Base-by-base conservation (phyloP, 176 grass and related monocot species). In the Miscanthus lutarioriparius region DNA sequence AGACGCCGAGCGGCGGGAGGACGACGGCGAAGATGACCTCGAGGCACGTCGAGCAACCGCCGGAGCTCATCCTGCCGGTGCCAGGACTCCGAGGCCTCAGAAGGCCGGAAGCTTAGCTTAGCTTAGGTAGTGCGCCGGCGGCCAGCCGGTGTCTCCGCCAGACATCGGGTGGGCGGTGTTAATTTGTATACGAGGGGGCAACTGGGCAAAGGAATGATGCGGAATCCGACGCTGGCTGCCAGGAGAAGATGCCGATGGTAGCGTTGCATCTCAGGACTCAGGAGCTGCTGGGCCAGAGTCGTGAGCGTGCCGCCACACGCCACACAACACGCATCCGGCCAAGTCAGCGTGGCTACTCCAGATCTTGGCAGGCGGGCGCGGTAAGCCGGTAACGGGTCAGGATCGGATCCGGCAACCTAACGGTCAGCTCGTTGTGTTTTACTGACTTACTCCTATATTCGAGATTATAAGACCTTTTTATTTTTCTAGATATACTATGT, bases 1-100 rank as follows among this genome's bases (percentile, higher is more conserved):
- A 94, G 85, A 94, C 92, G 82, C 92, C 92, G 78, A 94, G 89
- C 72, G 92, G 92, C 12, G 92, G 92, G 43, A 94, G 85, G 20
- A 94, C 61, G 58, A 75, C 80, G 79, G 92, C 79, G 87, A 91
- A 69, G 81, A 94, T 56, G 85, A 67, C 79, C 87, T 94, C 92
- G 36, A 94, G 85, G 86, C 82, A 90, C 32, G 77, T 85, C 35
- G 82, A 87, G 84, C 92, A 94, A 15, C 74, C 72, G 48, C 92
- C 92, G 75, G 89, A 81, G 80, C 88, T 87, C 82, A 86, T 86
- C 28, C 82, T 35, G 80, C 51, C 38, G 7, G 20, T 58, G 48
- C 48, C 75, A 11, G 16, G 17, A 17, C 19, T 23, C 64, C 19
- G 40, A 80, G 13, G 9, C n/a, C 53, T 7, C 28, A 36, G 11